Percentiles rank a stretch among this genome's conserved stretches.
phyloP scores from a whole-genome alignment of 495 filamentous ascomycete genomes.

The Lichina pygmaea region DNA sequence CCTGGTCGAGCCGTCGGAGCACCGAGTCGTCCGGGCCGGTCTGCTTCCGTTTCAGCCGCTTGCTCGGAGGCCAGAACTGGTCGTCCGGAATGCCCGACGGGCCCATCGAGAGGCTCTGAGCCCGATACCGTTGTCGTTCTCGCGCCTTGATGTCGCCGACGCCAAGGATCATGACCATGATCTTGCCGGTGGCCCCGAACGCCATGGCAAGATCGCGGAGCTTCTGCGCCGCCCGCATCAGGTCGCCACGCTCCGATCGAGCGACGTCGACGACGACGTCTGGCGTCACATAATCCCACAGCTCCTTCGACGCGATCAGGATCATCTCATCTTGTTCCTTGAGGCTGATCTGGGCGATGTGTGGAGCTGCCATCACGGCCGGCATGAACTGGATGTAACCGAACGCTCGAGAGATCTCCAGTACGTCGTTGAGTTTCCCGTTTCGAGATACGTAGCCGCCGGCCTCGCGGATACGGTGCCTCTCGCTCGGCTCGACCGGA shows the following conservation, averaged over 20 bases:
- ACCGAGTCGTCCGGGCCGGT: conserved; percentile 57
- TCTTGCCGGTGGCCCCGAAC: conserved; percentile 74
- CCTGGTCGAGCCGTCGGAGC: conserved; percentile 56
- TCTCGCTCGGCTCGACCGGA: conserved; percentile 57
- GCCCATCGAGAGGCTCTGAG: conserved; percentile 56
- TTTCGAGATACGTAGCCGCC: conserved; percentile 88
- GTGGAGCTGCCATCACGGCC: conserved; percentile 69
- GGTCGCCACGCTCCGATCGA: conserved; percentile 52
- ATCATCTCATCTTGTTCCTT: conserved; percentile 85
- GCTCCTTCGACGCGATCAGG: conserved; percentile 65
- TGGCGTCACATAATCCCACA: conserved; percentile 82
- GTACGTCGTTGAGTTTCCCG: conserved; percentile 72
- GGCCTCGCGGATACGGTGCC: conserved; percentile 74
- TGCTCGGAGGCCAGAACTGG: conserved; percentile 29
- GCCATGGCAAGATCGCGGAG: conserved; percentile 86
- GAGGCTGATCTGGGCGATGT: conserved; percentile 52
- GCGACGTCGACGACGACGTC: conserved; percentile 82
- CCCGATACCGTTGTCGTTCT: conserved; percentile 40
- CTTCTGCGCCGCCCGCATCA: conserved; percentile 93
- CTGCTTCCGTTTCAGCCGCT: conserved; percentile 32
- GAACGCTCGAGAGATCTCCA: conserved; percentile 83
- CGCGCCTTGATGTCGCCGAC: conserved; percentile 71
- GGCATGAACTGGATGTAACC: conserved; percentile 85
- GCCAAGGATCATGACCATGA: conserved; percentile 96
- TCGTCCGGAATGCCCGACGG: conserved; percentile 43